Conservation (phyloP, 176 grass and related monocot species). For the Microstegium vimineum region DNA sequence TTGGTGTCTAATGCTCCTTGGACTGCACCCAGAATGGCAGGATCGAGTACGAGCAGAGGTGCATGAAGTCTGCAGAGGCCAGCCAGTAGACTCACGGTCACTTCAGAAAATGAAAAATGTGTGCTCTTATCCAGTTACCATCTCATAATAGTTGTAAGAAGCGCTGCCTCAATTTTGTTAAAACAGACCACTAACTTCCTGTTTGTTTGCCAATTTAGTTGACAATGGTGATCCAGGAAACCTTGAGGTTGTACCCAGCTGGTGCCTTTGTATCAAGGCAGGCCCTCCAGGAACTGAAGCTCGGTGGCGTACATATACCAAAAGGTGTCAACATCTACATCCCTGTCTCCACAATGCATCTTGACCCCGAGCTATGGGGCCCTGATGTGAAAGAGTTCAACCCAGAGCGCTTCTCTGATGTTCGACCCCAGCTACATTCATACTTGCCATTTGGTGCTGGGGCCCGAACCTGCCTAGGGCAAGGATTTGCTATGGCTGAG, state of each 20-base stretch:
- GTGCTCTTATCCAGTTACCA: not conserved
- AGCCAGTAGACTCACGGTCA: slow-evolving; percentile 40
- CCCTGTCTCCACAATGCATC: slow-evolving; percentile 81
- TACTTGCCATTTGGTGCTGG: slow-evolving; percentile 91
- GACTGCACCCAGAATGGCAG: slow-evolving; percentile 88
- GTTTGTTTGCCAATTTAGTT: slow-evolving; percentile 43
- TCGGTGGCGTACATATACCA: slow-evolving; percentile 63
- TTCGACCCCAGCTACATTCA: slow-evolving; percentile 52
- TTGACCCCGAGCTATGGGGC: slow-evolving; percentile 79
- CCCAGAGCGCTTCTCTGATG: slow-evolving; percentile 69
- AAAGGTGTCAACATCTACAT: slow-evolving; percentile 90
- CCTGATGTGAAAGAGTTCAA: slow-evolving; percentile 71
- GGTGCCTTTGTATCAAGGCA: slow-evolving; percentile 86
- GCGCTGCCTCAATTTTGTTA: not conserved
- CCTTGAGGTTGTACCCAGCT: slow-evolving; percentile 78
- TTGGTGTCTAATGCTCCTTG: slow-evolving; percentile 92
- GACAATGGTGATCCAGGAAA: slow-evolving; percentile 93
- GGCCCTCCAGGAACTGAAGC: slow-evolving; percentile 62
- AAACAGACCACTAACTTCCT: slow-evolving; percentile 1
- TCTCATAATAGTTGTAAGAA: not conserved
- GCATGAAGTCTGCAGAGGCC: slow-evolving; percentile 35
- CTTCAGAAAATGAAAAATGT: slow-evolving; percentile 95
- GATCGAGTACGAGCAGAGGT: slow-evolving; percentile 58
- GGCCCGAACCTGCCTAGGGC: slow-evolving; percentile 91
- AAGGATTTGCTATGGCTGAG: slow-evolving; percentile 87